Percentiles rank a stretch among this genome's conserved stretches.
Conservation (phyloP, 371 early-diverging fungal species). For the Lichtheimia hyalospora region DNA sequence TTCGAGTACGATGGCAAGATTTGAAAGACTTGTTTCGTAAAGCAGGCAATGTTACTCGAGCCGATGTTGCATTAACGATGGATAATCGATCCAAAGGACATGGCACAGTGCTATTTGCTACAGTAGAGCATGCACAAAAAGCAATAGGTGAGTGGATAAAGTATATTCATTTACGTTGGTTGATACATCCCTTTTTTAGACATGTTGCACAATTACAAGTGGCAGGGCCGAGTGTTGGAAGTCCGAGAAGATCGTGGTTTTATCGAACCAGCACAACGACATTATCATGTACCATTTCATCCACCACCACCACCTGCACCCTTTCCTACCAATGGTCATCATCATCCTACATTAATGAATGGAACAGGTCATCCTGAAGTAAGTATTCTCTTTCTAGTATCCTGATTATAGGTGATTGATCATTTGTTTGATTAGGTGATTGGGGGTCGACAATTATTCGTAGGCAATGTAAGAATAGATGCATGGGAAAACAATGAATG, state of each 20-base stretch:
- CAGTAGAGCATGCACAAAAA: constrained; percentile 65
- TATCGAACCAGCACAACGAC: constrained; percentile 16
- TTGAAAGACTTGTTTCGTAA: constrained; percentile 80
- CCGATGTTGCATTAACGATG: constrained; percentile 69
- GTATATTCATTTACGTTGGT: constrained; percentile 1
- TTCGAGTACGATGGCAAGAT: constrained; percentile 78
- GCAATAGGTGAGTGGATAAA: constrained; percentile 56
- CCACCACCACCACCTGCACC: too few species aligned
- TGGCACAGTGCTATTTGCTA: constrained; percentile 73
- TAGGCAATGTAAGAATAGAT: constrained; percentile 56
- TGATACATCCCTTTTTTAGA: constrained; percentile 26
- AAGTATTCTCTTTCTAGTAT: too few species aligned
- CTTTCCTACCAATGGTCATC: too few species aligned
- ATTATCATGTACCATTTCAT: not conserved
- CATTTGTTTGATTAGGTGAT: not conserved
- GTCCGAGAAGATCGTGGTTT: constrained; percentile 68
- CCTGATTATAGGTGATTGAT: too few species aligned
- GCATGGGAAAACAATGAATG: not conserved
- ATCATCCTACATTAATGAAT: too few species aligned
- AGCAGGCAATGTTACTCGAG: constrained; percentile 71
- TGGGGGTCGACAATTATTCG: constrained; percentile 59
- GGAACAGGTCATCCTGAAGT: too few species aligned
- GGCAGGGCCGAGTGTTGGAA: constrained; percentile 72
- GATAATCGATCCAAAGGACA: constrained; percentile 73
- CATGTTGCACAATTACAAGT: constrained; percentile 67